Base-by-base conservation (phyloP, 805 yeast genomes). In the Wickerhamiella qilinensis region DNA sequence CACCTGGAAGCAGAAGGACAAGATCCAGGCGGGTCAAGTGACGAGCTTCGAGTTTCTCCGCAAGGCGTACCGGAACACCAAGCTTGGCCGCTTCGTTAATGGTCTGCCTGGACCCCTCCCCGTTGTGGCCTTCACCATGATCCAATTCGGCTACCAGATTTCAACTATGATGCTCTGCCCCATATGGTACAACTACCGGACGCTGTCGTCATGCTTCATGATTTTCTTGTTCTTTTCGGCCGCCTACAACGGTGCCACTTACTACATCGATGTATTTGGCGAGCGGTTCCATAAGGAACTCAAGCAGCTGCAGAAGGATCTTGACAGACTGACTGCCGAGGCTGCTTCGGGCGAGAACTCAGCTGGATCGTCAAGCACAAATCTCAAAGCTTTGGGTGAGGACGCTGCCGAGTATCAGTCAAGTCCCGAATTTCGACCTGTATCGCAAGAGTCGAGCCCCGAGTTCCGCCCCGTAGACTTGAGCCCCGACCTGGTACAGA, bases 161-260 rank as follows among this genome's bases (percentile, higher is more conserved):
- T 57, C 72, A 7, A 82, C 97, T 11, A 88, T 88, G 97, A 59
- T 76, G 35, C 67, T 84, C 4, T 83, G 94, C 51, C 94, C 95
- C 0, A 54, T 91, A n/a, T 82, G 94, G 79, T 82, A 82, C 58
- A 64, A 68, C 33, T 70, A 75, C 54, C 76, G 77, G 50, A 58
- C 61, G 33, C 70, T 81, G 2, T 82, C 91, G 20, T 71, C 77
- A 1, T 46, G 65, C 1, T 86, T 85, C 52, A 67, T 88, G 45
- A 58, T 72, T 2, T 65, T 69, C 37, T 82, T 88, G n/a, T 85
- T 86, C 48, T 56, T 75, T 34, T 68, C 73, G 55, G 93, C 97
- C 1, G 67, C 85, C 31, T 84, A 78, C 55, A 86, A 91, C 47
- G 98, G 98, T 21, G 98, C 97, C 2, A 83, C 94, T 1, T 88